Evolutionary conservation across 805 yeast genomes (phyloP).

Genomic region (Millerozyma acaciae): DNA sequence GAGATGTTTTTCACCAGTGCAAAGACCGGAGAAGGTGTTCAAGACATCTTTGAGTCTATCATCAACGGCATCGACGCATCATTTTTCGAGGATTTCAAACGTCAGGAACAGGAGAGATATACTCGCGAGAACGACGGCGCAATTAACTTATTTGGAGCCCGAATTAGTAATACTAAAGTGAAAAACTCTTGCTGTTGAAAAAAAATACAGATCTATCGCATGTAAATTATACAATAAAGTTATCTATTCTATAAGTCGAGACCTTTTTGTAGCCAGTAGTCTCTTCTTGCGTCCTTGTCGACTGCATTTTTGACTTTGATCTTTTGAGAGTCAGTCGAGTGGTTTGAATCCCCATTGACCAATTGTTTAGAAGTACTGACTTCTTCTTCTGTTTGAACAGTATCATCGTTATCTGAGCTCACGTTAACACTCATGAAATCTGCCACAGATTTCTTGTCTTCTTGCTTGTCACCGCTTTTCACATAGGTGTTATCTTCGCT

Average conservation of each 20-base stretch:
- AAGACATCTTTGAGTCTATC: constrained; percentile 28
- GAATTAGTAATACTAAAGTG: constrained; percentile 2
- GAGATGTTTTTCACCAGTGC: constrained; percentile 56
- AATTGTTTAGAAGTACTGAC: not conserved
- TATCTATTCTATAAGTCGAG: constrained; percentile 32
- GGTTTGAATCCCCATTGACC: not conserved
- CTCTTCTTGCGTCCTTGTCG: constrained; percentile 33
- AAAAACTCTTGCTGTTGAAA: constrained; percentile 7
- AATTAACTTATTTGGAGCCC: constrained; percentile 7
- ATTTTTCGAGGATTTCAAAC: constrained; percentile 21
- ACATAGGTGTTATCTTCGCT: constrained; percentile 18
- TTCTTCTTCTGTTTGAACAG: not conserved
- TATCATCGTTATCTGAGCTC: constrained; percentile 14
- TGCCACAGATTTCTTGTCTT: constrained; percentile 3
- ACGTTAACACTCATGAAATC: constrained; percentile 17
- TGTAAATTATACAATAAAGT: constrained; percentile 1
- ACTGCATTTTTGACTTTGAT: constrained; percentile 16
- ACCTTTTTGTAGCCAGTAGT: constrained; percentile 43
- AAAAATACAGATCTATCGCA: not conserved
- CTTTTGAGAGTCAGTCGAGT: constrained; percentile 9
- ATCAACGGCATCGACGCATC: constrained; percentile 28
- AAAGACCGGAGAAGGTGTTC: constrained; percentile 62
- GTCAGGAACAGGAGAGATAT: constrained; percentile 5
- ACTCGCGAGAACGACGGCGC: constrained; percentile 3
- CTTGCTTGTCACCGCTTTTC: constrained; percentile 1